Percentiles rank a stretch among this genome's conserved stretches.
These are phyloP conservation scores for Leccinum obscurum DNA, from an alignment of 768 basidiomycete genomes.

Conservation along the genomic window DNA sequence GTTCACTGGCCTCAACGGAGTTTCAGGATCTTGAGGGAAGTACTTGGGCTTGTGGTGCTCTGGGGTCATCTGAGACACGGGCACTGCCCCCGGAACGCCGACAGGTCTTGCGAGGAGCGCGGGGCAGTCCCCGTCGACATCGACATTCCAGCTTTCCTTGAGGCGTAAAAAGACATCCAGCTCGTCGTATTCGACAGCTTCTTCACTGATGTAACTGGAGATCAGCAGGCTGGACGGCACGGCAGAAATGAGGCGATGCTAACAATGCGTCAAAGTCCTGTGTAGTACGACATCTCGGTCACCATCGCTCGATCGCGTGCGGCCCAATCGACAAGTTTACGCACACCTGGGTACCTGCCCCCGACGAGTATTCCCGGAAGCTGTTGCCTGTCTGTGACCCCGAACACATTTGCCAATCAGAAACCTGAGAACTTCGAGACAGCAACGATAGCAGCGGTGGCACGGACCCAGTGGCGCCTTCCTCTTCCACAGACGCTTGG, in stretches of 20 bases:
- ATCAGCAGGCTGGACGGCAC: constrained; percentile 4
- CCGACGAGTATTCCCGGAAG: constrained; percentile 84
- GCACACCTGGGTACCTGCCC: constrained; percentile 71
- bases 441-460: not conserved
- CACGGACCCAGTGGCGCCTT: constrained; percentile 67
- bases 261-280: constrained; percentile 78
- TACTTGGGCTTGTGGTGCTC: constrained; percentile 63
- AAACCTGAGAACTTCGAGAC: not conserved
- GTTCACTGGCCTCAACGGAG: constrained; percentile 57
- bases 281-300: constrained; percentile 2
- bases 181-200: constrained; percentile 78
- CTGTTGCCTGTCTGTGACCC: constrained; percentile 69
- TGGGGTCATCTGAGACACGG: constrained; percentile 80
- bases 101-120: constrained; percentile 58
- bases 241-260: constrained; percentile 28
- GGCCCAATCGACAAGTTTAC: constrained; percentile 28
- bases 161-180: constrained; percentile 70
- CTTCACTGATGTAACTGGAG: constrained; percentile 54
- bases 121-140: constrained; percentile 60
- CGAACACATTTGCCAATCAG: not conserved
- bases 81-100: constrained; percentile 77
- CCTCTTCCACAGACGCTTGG: constrained; percentile 78
- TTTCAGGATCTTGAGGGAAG: constrained; percentile 43
- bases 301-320: constrained; percentile 6
- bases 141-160: constrained; percentile 65